Evolutionary conservation across 2,329 filamentous ascomycete species (phyloP).

Genomic region (Aspergillus tanneri): DNA sequence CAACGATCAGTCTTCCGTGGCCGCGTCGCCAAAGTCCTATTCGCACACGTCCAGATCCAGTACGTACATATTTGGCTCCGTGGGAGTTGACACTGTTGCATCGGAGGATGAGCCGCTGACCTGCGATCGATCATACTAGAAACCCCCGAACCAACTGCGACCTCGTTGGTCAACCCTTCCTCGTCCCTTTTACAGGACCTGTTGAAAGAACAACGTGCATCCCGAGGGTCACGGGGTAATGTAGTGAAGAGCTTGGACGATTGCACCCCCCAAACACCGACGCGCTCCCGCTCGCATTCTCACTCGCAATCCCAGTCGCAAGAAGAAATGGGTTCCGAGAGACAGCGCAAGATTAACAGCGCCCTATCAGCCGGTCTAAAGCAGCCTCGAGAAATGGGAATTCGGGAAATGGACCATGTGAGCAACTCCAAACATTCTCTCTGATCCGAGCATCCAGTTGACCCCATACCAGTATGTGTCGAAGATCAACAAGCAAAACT

Average conservation of each 20-base stretch:
- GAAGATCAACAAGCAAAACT: slow-evolving; percentile 45
- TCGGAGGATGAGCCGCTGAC: slow-evolving; percentile 9
- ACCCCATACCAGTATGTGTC: slow-evolving; percentile 40
- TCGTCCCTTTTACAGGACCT: slow-evolving; percentile 42
- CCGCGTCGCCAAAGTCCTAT: slow-evolving; percentile 3
- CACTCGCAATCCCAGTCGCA: slow-evolving; percentile 17
- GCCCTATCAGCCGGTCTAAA: slow-evolving; percentile 32
- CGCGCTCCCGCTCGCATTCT: slow-evolving; percentile 20
- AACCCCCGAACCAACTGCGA: slow-evolving; percentile 30
- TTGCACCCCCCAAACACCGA: slow-evolving; percentile 26
- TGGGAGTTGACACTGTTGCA: slow-evolving; percentile 3
- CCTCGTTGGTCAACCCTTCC: slow-evolving; percentile 40
- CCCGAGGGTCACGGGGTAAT: slow-evolving; percentile 32
- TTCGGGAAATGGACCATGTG: slow-evolving; percentile 46
- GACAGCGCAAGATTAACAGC: slow-evolving; percentile 32
- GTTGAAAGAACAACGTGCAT: slow-evolving; percentile 44
- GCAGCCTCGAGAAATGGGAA: slow-evolving; percentile 42
- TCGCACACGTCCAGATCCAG: slow-evolving; percentile 1
- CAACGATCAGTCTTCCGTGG: slow-evolving; percentile 30
- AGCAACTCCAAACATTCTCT: slow-evolving; percentile 10
- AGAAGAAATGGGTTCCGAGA: slow-evolving; percentile 37
- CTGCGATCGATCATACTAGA: slow-evolving; percentile 18
- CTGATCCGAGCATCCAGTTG: slow-evolving; percentile 7
- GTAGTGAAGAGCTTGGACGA: slow-evolving; percentile 26
- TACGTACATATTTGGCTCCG: slow-evolving; percentile 1